phyloP scores from a whole-genome alignment of 306 rosid species.

The Psophocarpus tetragonolobus region DNA sequence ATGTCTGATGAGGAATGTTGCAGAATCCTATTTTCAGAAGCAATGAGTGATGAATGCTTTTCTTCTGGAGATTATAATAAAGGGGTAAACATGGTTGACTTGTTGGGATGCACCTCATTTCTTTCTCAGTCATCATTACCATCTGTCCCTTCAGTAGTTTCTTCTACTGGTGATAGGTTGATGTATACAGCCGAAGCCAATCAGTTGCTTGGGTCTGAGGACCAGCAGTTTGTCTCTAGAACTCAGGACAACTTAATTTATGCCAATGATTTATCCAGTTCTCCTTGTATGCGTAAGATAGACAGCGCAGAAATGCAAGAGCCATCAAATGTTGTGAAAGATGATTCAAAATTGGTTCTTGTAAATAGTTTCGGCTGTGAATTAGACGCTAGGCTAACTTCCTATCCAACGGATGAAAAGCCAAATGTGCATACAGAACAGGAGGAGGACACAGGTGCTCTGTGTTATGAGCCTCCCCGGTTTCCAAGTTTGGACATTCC shows the following conservation, averaged over 20 bases:
- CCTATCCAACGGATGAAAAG: constrained; percentile 44
- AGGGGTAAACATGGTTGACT: constrained; percentile 44
- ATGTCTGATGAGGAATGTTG: constrained; percentile 90
- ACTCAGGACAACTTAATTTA: constrained; percentile 51
- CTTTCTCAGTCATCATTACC: constrained; percentile 51
- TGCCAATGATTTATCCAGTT: constrained; percentile 53
- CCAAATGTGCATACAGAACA: constrained; percentile 45
- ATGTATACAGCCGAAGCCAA: constrained; percentile 46
- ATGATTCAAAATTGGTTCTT: constrained; percentile 65
- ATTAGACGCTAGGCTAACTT: constrained; percentile 48
- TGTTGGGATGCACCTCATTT: constrained; percentile 52
- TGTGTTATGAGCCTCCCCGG: constrained; percentile 95
- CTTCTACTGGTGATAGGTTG: constrained; percentile 56
- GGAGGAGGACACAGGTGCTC: constrained; percentile 67
- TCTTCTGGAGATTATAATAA: constrained; percentile 49
- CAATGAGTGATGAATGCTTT: constrained; percentile 51
- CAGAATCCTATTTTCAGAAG: constrained; percentile 74
- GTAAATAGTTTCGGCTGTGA: constrained; percentile 60
- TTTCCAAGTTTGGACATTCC: constrained; percentile 93
- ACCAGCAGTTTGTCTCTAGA: constrained; percentile 55
- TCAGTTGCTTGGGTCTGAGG: constrained; percentile 54
- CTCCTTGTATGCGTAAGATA: constrained; percentile 49
- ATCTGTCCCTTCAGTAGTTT: constrained; percentile 37
- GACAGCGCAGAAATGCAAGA: constrained; percentile 47
- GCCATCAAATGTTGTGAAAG: constrained; percentile 48